Conservation (phyloP, 2,329 filamentous ascomycete genomes). For the Cercospora sp. region DNA sequence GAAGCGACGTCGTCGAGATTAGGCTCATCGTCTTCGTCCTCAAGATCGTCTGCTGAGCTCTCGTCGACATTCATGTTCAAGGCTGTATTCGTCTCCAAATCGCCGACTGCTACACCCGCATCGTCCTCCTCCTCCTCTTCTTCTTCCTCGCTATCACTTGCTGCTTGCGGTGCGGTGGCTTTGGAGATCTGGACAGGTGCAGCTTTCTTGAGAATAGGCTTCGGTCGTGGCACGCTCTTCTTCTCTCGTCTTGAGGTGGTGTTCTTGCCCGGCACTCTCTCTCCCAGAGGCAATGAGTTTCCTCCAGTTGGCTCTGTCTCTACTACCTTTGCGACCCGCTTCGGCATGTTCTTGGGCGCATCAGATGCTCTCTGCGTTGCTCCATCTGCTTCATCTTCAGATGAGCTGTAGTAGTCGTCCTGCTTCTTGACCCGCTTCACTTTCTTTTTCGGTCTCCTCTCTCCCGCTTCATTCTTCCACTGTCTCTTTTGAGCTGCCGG, state of each 20-base stretch:
- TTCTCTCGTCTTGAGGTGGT: slow-evolving; percentile 18
- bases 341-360: slow-evolving; percentile 29
- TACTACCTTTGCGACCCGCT: slow-evolving; percentile 20
- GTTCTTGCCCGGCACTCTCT: slow-evolving; percentile 20
- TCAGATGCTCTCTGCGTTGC: slow-evolving; percentile 29
- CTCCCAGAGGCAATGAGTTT: slow-evolving; percentile 12
- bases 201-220: slow-evolving; percentile 27
- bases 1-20: slow-evolving; percentile 22
- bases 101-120: slow-evolving; percentile 18
- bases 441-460: slow-evolving; percentile 55
- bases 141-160: slow-evolving; percentile 18
- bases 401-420: slow-evolving; percentile 63
- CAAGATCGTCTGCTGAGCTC: slow-evolving; percentile 34
- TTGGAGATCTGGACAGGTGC: slow-evolving; percentile 14
- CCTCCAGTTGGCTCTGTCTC: slow-evolving; percentile 10
- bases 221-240: slow-evolving; percentile 19
- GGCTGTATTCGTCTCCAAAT: slow-evolving; percentile 26
- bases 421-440: slow-evolving; percentile 63
- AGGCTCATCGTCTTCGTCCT: slow-evolving; percentile 47
- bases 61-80: slow-evolving; percentile 26
- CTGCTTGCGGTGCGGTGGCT: slow-evolving; percentile 11
- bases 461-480: slow-evolving; percentile 58
- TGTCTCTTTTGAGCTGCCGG: slow-evolving; percentile 38
- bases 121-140: slow-evolving; percentile 22
- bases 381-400: slow-evolving; percentile 54